Percentiles rank a stretch among this genome's conserved stretches.
Evolutionary conservation across 1,284 basidiomycete genomes (phyloP).

Genomic region (Fomitopsis betulina): DNA sequence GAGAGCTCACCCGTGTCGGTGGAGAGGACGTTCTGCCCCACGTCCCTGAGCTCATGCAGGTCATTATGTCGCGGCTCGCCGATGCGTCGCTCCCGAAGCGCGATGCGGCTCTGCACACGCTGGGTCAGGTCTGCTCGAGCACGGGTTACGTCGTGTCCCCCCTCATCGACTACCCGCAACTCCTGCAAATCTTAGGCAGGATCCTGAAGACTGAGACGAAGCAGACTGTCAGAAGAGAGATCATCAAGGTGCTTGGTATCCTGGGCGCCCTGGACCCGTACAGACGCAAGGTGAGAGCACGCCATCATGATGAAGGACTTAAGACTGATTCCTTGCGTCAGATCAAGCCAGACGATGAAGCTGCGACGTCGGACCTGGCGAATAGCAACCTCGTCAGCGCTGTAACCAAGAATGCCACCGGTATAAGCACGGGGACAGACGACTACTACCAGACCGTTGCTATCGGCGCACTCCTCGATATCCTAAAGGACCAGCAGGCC

Average conservation of each 20-base stretch:
- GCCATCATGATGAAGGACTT: not conserved
- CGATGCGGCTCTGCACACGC: constrained; percentile 90
- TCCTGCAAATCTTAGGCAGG: constrained; percentile 84
- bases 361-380: constrained; percentile 58
- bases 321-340: constrained; percentile 20
- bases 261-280: constrained; percentile 98
- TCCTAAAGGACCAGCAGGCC: constrained; percentile 87
- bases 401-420: constrained; percentile 21
- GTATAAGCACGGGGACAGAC: constrained; percentile 61
- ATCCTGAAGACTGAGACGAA: constrained; percentile 85
- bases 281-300: constrained; percentile 70
- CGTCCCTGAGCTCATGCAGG: constrained; percentile 84
- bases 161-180: constrained; percentile 86
- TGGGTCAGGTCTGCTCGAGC: constrained; percentile 95
- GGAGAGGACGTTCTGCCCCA: constrained; percentile 88
- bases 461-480: constrained; percentile 84
- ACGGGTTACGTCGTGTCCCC: constrained; percentile 94
- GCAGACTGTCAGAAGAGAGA: constrained; percentile 81
- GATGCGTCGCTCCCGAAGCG: constrained; percentile 86
- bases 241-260: constrained; percentile 92
- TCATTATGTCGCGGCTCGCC: constrained; percentile 85
- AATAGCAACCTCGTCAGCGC: constrained; percentile 54
- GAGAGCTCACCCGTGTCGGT: constrained; percentile 90
- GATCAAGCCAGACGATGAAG: constrained; percentile 77
- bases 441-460: constrained; percentile 99